A percentile compares a stretch with the other conserved stretches of the same genome.
Conservation (phyloP, 805 yeast genomes). For the Komagataella pastoris region DNA sequence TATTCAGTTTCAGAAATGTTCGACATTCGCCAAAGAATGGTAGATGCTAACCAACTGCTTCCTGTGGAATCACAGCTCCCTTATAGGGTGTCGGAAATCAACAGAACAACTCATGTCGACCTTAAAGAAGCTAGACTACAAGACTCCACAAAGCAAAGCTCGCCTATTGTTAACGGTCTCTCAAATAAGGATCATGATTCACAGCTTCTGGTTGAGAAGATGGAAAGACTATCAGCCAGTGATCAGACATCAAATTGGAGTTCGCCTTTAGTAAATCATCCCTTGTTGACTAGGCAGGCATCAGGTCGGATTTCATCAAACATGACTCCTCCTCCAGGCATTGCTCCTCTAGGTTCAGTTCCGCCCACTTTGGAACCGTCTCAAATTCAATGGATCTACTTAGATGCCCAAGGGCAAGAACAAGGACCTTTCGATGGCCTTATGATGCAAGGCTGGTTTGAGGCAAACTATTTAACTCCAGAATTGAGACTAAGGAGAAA, state of each 20-base stretch:
- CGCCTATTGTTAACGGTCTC: background rate
- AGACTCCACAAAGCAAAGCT: background rate
- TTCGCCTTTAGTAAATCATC: background rate
- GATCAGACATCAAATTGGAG: background rate
- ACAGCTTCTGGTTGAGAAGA: background rate
- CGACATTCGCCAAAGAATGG: constrained; percentile 32
- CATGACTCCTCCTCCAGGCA: background rate
- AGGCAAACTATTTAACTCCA: constrained; percentile 40
- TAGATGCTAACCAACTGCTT: constrained; percentile 15
- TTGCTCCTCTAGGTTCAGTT: background rate
- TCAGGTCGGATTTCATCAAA: background rate
- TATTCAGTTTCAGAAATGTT: constrained; percentile 42
- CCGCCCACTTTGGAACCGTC: constrained; percentile 8
- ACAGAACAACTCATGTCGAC: constrained; percentile 7
- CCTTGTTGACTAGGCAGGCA: background rate
- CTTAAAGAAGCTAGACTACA: constrained; percentile 1
- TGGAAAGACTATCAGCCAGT: background rate
- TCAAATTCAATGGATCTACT: constrained; percentile 52
- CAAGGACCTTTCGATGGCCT: constrained; percentile 76
- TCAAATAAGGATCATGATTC: background rate
- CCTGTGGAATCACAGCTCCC: constrained; percentile 14
- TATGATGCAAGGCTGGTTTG: constrained; percentile 70
- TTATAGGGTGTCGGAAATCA: constrained; percentile 15
- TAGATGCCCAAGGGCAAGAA: constrained; percentile 54
- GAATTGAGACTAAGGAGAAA: constrained; percentile 46